Percentiles rank a stretch among this genome's conserved stretches.
These are phyloP conservation scores for Mucor velutinosus DNA, from an alignment of 371 early-diverging fungal genomes.

Conservation along the genomic window DNA sequence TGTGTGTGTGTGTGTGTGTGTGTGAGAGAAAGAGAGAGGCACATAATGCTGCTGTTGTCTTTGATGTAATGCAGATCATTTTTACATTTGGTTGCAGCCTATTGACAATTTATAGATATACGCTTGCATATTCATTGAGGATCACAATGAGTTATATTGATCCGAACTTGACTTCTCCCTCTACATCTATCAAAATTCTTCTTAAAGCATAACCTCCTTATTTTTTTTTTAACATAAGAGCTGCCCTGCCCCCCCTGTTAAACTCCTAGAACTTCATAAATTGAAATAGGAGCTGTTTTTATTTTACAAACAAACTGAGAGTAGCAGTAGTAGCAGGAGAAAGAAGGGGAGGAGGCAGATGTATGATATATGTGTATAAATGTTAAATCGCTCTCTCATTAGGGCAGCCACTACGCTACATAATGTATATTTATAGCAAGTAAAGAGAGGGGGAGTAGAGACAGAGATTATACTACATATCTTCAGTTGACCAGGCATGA, in stretches of 20 bases:
- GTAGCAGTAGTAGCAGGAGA: background rate
- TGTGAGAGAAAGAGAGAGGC: background rate
- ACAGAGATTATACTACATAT: conserved; percentile 49
- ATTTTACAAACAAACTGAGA: background rate
- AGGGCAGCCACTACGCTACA: background rate
- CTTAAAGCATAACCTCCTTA: background rate
- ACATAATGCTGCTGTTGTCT: conserved; percentile 17
- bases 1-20: too few relatives aligned
- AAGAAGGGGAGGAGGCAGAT: background rate
- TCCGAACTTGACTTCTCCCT: background rate
- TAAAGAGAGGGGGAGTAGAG: background rate
- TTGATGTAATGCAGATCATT: conserved; percentile 20
- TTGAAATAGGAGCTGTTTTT: background rate
- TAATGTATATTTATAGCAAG: conserved; percentile 2
- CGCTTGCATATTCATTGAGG: background rate
- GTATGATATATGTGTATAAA: background rate
- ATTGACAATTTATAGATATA: conserved; percentile 15
- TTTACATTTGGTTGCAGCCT: conserved; percentile 11
- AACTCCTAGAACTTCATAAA: background rate
- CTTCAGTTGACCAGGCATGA: conserved; percentile 70
- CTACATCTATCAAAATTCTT: background rate
- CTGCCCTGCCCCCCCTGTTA: background rate
- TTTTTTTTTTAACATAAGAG: background rate
- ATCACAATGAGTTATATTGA: background rate
- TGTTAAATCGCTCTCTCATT: background rate